Percentiles rank a stretch among this genome's conserved stretches.
phyloP scores from a whole-genome alignment of 106 monocot genomes.

The Acorus calamus region DNA sequence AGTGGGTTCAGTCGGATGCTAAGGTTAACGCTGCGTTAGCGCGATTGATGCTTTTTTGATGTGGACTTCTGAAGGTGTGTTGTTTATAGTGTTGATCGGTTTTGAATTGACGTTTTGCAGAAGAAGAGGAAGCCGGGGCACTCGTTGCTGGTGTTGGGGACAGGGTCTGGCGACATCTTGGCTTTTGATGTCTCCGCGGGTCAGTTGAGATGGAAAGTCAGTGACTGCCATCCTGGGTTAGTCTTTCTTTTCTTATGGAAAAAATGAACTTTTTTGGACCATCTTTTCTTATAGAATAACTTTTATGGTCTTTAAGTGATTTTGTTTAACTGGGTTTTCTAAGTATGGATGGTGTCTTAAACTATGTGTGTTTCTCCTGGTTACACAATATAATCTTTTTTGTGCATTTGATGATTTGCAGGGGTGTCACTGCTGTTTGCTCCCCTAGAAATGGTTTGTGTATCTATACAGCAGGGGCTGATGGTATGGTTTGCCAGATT shows the following conservation, averaged over 20 bases:
- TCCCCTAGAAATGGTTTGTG: conserved; percentile 27
- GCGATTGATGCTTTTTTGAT: too few relatives aligned
- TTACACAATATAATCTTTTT: too few relatives aligned
- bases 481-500: conserved; percentile 86
- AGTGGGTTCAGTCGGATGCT: conserved; percentile 63
- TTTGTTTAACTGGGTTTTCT: too few relatives aligned
- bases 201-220: conserved; percentile 67
- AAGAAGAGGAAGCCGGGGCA: conserved; percentile 51
- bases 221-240: conserved; percentile 86
- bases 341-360: too few relatives aligned
- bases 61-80: too few relatives aligned
- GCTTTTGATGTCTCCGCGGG: conserved; percentile 68
- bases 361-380: too few relatives aligned
- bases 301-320: too few relatives aligned
- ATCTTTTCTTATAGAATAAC: not conserved
- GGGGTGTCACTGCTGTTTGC: conserved; percentile 78
- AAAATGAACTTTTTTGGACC: not conserved
- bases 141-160: conserved; percentile 73
- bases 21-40: conserved; percentile 29
- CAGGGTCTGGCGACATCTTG: conserved; percentile 74
- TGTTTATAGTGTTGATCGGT: not conserved
- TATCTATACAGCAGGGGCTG: conserved; percentile 65
- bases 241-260: not conserved
- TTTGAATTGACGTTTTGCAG: conserved; percentile 13
- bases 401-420: conserved; percentile 14